These are phyloP conservation scores for Gossypium turneri DNA, from an alignment of 345 rosid species.

Conservation along the genomic window DNA sequence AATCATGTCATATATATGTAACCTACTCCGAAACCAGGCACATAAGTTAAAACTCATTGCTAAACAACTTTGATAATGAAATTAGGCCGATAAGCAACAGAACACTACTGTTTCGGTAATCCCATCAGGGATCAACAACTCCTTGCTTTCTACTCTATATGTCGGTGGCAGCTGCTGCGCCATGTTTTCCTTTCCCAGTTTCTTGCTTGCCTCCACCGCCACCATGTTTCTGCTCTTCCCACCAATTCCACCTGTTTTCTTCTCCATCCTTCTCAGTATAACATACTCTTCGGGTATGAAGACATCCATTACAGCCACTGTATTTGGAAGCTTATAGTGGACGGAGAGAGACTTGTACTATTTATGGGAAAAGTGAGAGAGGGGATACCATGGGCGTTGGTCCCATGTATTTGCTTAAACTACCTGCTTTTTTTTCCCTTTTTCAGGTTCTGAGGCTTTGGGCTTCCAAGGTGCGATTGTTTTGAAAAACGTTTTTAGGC, in stretches of 20 bases:
- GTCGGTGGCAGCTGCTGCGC: constrained; percentile 3
- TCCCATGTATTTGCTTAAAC: constrained; percentile 27
- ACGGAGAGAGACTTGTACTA: background rate
- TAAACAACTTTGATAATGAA: background rate
- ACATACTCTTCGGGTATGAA: constrained; percentile 70
- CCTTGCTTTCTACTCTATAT: constrained; percentile 19
- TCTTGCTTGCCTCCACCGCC: background rate
- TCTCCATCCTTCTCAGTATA: constrained; percentile 48
- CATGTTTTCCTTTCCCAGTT: constrained; percentile 16
- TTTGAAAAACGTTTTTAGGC: constrained; percentile 11
- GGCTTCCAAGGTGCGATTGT: background rate
- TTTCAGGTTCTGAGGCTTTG: background rate
- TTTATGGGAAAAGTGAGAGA: constrained; percentile 8
- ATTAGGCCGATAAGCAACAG: constrained; percentile 34
- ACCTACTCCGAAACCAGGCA: background rate
- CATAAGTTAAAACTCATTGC: background rate
- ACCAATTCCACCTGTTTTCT: constrained; percentile 30
- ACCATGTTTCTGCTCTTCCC: constrained; percentile 17
- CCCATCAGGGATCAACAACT: constrained; percentile 12
- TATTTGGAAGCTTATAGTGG: too few species aligned
- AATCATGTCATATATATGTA: too few species aligned
- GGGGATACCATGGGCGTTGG: constrained; percentile 25
- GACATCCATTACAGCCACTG: constrained; percentile 33
- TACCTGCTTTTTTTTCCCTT: background rate
- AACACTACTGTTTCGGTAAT: constrained; percentile 23